Percentiles rank a stretch among this genome's conserved stretches.
phyloP scores from a whole-genome alignment of 2,329 filamentous ascomycete genomes.

The Fusarium heterosporum region DNA sequence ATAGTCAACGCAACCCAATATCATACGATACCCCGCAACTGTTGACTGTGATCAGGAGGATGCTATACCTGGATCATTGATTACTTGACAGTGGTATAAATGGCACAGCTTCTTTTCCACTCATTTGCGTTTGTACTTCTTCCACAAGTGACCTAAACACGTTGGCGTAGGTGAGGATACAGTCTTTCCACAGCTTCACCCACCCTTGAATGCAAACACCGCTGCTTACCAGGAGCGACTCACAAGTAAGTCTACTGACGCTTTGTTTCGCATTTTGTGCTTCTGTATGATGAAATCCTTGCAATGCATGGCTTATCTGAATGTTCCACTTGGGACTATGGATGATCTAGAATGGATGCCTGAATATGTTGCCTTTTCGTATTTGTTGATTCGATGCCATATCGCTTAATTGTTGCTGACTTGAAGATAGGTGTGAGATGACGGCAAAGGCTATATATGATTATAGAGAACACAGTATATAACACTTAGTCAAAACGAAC shows the following conservation, averaged over 20 bases:
- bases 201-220: not conserved
- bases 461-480: not conserved
- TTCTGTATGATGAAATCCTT: conserved; percentile 47
- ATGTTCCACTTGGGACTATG: conserved; percentile 38
- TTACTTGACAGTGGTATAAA: conserved; percentile 31
- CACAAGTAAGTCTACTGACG: conserved; percentile 23
- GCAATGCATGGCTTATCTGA: conserved; percentile 53
- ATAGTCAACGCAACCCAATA: conserved; percentile 24
- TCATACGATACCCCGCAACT: conserved; percentile 45
- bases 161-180: not conserved
- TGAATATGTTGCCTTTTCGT: conserved; percentile 32
- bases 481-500: not conserved
- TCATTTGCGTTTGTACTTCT: not conserved
- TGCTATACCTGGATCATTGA: conserved; percentile 11
- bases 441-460: not conserved
- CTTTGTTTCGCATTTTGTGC: not conserved
- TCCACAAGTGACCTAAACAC: not conserved
- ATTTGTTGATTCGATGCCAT: not conserved
- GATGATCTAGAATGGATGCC: conserved; percentile 50
- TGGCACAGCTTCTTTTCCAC: conserved; percentile 2
- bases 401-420: conserved; percentile 6
- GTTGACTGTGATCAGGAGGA: conserved; percentile 23
- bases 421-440: conserved; percentile 3
- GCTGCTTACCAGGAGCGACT: not conserved
- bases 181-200: not conserved